Evolutionary conservation across 1,139 yeast species (phyloP).

Genomic region (Blastobotrys aristatus): DNA sequence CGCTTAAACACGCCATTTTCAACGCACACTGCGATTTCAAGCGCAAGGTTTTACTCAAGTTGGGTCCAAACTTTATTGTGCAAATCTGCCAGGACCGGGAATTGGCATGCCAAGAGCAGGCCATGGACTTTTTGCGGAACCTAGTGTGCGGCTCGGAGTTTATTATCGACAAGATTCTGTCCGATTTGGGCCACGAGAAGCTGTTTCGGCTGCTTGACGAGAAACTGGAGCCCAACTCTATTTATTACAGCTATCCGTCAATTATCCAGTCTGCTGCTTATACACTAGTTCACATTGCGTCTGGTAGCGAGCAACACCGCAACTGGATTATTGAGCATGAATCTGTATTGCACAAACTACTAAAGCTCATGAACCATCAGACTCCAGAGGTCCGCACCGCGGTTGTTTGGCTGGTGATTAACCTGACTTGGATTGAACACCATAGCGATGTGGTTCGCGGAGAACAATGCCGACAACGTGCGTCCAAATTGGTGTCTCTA

Average conservation of each 20-base stretch:
- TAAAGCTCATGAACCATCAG: slow-evolving; percentile 35
- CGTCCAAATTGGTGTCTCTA: slow-evolving; percentile 32
- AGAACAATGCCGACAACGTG: slow-evolving; percentile 24
- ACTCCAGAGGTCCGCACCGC: slow-evolving; percentile 45
- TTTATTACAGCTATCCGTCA: slow-evolving; percentile 18
- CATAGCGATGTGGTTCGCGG: slow-evolving; percentile 26
- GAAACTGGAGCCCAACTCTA: slow-evolving; percentile 19
- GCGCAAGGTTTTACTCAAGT: slow-evolving; percentile 35
- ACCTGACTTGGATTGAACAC: slow-evolving; percentile 49
- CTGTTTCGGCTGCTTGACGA: slow-evolving; percentile 27
- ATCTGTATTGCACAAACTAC: slow-evolving; percentile 39
- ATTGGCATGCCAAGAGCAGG: slow-evolving; percentile 56
- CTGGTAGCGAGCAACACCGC: slow-evolving; percentile 45
- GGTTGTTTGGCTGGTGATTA: slow-evolving; percentile 55
- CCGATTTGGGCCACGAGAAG: slow-evolving; percentile 33
- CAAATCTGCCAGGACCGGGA: slow-evolving; percentile 46
- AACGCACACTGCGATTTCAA: slow-evolving; percentile 36
- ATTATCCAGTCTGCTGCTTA: slow-evolving; percentile 47
- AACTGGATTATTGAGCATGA: slow-evolving; percentile 42
- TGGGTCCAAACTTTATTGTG: slow-evolving; percentile 50
- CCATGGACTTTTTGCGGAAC: slow-evolving; percentile 71
- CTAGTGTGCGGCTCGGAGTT: slow-evolving; percentile 61
- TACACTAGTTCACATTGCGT: slow-evolving; percentile 53
- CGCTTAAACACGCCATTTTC: slow-evolving; percentile 51
- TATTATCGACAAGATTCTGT: slow-evolving; percentile 43